Percentiles rank a stretch among this genome's conserved stretches.
phyloP scores from a whole-genome alignment of 2,329 filamentous ascomycete species.

The Tolypocladium guangdongense region DNA sequence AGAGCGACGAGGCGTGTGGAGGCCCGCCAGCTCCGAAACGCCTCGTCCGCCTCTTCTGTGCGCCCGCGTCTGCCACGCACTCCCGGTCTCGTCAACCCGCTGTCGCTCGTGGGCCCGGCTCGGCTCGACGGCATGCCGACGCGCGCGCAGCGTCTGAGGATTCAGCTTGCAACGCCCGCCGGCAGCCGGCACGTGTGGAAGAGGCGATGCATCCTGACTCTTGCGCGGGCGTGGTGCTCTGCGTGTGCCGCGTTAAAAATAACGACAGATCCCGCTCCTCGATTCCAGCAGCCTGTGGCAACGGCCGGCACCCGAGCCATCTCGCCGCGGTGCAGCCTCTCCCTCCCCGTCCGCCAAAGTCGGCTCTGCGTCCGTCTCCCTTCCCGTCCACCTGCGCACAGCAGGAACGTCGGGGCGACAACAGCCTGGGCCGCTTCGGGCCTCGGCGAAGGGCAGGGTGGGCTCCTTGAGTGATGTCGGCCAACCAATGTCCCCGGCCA shows the following conservation, averaged over 20 bases:
- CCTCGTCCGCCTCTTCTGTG: background rate
- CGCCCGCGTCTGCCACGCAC: background rate
- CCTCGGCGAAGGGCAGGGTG: background rate
- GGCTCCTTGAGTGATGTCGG: background rate
- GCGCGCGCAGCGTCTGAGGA: background rate
- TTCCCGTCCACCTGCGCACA: background rate
- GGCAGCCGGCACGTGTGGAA: too few species aligned
- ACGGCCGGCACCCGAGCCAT: background rate
- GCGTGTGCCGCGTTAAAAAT: background rate
- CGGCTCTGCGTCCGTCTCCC: background rate
- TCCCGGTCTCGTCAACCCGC: background rate
- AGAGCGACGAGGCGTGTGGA: background rate
- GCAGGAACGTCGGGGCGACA: background rate
- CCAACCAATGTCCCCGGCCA: constrained; percentile 1
- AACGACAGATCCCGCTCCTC: background rate
- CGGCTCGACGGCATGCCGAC: background rate
- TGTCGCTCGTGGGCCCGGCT: background rate
- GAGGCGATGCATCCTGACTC: too few species aligned
- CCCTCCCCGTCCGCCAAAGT: background rate
- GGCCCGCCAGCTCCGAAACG: background rate
- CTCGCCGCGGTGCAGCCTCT: background rate
- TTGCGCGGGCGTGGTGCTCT: background rate
- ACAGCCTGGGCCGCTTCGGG: background rate
- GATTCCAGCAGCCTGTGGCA: background rate
- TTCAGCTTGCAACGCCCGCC: background rate